A percentile compares a stretch with the other conserved stretches of the same genome.
These are phyloP conservation scores for Phaeosphaeria sp. DNA, from an alignment of 2,329 filamentous ascomycete species.

Conservation along the genomic window DNA sequence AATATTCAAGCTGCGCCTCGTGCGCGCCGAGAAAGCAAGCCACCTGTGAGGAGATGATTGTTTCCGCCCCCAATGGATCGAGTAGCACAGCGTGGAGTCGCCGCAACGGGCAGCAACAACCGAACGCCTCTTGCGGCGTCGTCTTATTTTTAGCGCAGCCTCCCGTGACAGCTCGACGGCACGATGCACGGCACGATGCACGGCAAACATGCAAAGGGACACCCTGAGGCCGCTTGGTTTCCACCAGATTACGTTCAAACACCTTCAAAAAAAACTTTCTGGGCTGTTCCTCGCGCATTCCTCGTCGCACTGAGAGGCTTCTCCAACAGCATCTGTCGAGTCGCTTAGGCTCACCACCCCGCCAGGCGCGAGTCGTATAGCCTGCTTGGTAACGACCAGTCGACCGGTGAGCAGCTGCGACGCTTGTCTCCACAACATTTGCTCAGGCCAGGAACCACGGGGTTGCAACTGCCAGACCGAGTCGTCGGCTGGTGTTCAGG, in stretches of 20 bases:
- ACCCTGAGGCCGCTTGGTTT: neutral
- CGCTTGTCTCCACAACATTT: constrained; percentile 10
- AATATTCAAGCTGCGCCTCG: neutral
- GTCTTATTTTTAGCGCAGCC: constrained; percentile 23
- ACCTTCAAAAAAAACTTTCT: neutral
- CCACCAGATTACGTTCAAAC: neutral
- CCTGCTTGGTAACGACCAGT: constrained; percentile 1
- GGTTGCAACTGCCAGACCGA: neutral
- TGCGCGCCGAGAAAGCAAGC: neutral
- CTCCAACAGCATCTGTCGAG: neutral
- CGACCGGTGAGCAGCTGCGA: constrained; percentile 2
- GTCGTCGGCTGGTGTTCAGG: neutral
- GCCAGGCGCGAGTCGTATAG: constrained; percentile 8
- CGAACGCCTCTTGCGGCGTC: constrained; percentile 12
- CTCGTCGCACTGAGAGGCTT: neutral
- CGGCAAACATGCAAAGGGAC: neutral
- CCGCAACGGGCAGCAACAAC: constrained; percentile 6
- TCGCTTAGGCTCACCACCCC: constrained; percentile 3
- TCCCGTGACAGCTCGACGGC: constrained; percentile 2
- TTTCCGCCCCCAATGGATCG: constrained; percentile 18
- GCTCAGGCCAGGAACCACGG: constrained; percentile 1
- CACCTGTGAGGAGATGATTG: neutral
- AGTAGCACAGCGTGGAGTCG: constrained; percentile 8
- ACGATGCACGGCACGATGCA: constrained; percentile 5
- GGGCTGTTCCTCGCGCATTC: neutral